A percentile compares a stretch with the other conserved stretches of the same genome.
phyloP scores from a whole-genome alignment of 1,284 basidiomycete species.

The Cryptococcus sp. region DNA sequence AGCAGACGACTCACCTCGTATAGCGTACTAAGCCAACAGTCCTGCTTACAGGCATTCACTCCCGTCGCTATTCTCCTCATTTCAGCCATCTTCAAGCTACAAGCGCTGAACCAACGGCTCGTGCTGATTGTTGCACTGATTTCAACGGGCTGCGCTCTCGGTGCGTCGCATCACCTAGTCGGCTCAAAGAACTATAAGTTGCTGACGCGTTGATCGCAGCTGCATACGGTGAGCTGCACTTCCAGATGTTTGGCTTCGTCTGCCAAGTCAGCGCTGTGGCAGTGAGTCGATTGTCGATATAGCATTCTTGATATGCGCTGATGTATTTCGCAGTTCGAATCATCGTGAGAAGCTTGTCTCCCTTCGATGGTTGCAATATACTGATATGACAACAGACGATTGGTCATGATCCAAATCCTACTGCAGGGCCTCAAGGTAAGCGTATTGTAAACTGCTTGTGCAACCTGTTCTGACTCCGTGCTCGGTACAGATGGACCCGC shows the following conservation, averaged over 20 bases:
- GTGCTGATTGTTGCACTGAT: conserved; percentile 68
- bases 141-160: conserved; percentile 66
- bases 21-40: not conserved
- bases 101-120: conserved; percentile 77
- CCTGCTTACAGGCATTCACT: conserved; percentile 71
- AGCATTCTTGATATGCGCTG: conserved; percentile 4
- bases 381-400: conserved; percentile 56
- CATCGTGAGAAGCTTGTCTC: conserved; percentile 29
- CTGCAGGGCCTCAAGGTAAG: conserved; percentile 50
- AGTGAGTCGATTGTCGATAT: conserved; percentile 28
- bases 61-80: conserved; percentile 93
- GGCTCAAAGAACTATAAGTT: conserved; percentile 3
- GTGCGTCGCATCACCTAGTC: conserved; percentile 55
- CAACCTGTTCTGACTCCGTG: not conserved
- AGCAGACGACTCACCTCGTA: conserved; percentile 5
- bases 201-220: conserved; percentile 25
- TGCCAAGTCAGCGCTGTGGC: conserved; percentile 75
- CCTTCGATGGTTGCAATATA: not conserved
- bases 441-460: not conserved
- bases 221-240: conserved; percentile 76
- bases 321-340: conserved; percentile 40
- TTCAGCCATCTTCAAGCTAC: conserved; percentile 81
- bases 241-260: conserved; percentile 83
- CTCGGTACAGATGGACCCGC: conserved; percentile 75
- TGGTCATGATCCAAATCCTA: conserved; percentile 84